These are phyloP conservation scores for Phytophthora sp. DNA, from an alignment of 352 stramenopile genomes.

Conservation along the genomic window DNA sequence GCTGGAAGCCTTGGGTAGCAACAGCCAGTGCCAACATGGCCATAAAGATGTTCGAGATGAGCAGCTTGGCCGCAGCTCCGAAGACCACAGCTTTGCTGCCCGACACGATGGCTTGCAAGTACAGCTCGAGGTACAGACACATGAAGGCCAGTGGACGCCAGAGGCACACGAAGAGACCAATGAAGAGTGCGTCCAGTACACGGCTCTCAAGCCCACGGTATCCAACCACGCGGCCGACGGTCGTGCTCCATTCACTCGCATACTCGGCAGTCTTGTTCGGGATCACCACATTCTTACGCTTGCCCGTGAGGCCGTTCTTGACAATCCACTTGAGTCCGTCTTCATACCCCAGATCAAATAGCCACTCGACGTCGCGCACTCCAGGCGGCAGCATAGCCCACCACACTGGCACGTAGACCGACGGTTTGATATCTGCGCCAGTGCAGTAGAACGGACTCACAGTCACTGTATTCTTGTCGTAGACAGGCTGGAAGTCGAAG, in stretches of 20 bases:
- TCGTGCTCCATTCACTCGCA: slow-evolving; percentile 65
- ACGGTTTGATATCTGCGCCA: slow-evolving; percentile 88
- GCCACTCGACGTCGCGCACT: slow-evolving; percentile 77
- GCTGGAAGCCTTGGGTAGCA: slow-evolving; percentile 56
- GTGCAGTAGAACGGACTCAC: slow-evolving; percentile 89
- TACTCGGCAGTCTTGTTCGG: slow-evolving; percentile 50
- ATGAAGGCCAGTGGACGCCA: slow-evolving; percentile 41
- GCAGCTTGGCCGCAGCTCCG: slow-evolving; percentile 67
- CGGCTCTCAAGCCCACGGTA: slow-evolving; percentile 74
- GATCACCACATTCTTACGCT: slow-evolving; percentile 46
- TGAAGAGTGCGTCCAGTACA: slow-evolving; percentile 74
- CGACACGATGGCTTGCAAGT: slow-evolving; percentile 66
- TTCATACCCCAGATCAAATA: slow-evolving; percentile 86
- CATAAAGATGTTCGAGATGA: slow-evolving; percentile 63
- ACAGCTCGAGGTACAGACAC: slow-evolving; percentile 85
- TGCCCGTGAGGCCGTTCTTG: slow-evolving; percentile 44
- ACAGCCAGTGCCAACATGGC: slow-evolving; percentile 48
- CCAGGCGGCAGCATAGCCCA: slow-evolving; percentile 78
- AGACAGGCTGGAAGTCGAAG: slow-evolving; percentile 86
- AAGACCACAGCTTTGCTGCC: slow-evolving; percentile 77
- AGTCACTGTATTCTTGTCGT: slow-evolving; percentile 73
- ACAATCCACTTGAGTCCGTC: slow-evolving; percentile 76
- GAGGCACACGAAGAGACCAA: slow-evolving; percentile 67
- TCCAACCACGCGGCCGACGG: slow-evolving; percentile 69
- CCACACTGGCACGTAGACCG: slow-evolving; percentile 87